Conservation (phyloP, 495 filamentous ascomycete species). For the Talaromyces adpressus region DNA sequence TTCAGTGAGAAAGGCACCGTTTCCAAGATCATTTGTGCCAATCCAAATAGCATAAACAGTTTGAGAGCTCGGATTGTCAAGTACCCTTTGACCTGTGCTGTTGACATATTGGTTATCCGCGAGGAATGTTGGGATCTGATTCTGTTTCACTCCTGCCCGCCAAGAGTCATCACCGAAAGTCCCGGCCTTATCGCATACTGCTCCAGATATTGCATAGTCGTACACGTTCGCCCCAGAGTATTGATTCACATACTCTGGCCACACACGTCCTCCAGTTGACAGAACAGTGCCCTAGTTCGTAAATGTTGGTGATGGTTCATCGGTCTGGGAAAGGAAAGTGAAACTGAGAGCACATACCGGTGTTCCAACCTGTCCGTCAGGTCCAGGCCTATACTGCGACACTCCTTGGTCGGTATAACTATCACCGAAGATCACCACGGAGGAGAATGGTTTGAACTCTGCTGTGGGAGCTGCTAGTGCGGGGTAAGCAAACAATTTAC, state of each 20-base stretch:
- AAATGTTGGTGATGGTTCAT: neutral
- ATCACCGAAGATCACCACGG: neutral
- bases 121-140: neutral
- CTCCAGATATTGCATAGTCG: conserved; percentile 1
- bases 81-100: neutral
- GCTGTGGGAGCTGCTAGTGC: neutral
- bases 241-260: neutral
- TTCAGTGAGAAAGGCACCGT: conserved; percentile 1
- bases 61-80: neutral
- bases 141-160: neutral
- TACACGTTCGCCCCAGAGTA: neutral
- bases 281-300: neutral
- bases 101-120: neutral
- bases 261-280: neutral
- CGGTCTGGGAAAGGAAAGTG: neutral
- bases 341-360: neutral
- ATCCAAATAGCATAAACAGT: neutral
- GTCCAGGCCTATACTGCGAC: neutral
- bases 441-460: neutral
- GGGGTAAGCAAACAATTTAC: neutral
- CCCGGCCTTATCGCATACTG: neutral
- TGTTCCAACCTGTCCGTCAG: neutral
- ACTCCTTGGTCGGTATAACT: neutral
- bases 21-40: conserved; percentile 1
- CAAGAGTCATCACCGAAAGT: neutral